A percentile compares a stretch with the other conserved stretches of the same genome.
phyloP scores from a whole-genome alignment of 179 eudicot species.

The Pouteria campechiana region DNA sequence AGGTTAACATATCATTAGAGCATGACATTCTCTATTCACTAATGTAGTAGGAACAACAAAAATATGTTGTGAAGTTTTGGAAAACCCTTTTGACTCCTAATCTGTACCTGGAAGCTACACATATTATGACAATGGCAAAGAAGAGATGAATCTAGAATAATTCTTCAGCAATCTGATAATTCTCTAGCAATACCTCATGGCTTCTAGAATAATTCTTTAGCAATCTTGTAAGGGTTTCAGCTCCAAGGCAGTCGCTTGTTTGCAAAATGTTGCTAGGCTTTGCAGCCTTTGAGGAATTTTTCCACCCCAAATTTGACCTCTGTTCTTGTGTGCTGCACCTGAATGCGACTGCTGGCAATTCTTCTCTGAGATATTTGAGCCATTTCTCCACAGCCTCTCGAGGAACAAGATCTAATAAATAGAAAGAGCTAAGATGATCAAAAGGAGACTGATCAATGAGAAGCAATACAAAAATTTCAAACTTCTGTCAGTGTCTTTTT shows the following conservation, averaged over 20 bases:
- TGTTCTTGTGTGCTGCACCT: slow-evolving; percentile 98
- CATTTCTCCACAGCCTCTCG: slow-evolving; percentile 94
- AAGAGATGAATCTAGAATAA: too few relatives aligned
- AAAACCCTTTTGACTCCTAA: too few relatives aligned
- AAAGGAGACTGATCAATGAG: background rate
- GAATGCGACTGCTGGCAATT: slow-evolving; percentile 85
- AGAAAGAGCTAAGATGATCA: background rate
- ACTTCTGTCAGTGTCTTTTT: too few relatives aligned
- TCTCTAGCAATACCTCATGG: slow-evolving; percentile 60
- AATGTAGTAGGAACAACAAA: too few relatives aligned
- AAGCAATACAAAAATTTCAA: too few relatives aligned
- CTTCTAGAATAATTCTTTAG: slow-evolving; percentile 94
- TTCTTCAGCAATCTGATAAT: too few relatives aligned
- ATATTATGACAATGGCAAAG: too few relatives aligned
- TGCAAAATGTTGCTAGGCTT: slow-evolving; percentile 56
- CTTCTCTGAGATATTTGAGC: slow-evolving; percentile 96
- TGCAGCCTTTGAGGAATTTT: slow-evolving; percentile 41
- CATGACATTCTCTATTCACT: too few relatives aligned
- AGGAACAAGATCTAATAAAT: slow-evolving; percentile 73
- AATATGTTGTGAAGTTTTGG: too few relatives aligned
- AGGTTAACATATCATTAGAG: too few relatives aligned
- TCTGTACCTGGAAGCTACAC: too few relatives aligned
- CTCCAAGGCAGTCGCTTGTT: slow-evolving; percentile 95
- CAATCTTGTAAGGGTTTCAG: slow-evolving; percentile 79
- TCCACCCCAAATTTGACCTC: slow-evolving; percentile 78